Evolutionary conservation across 495 filamentous ascomycete genomes (phyloP), one percentile per base, ranked within the genome.

Genomic region (Lepraria neglecta): DNA sequence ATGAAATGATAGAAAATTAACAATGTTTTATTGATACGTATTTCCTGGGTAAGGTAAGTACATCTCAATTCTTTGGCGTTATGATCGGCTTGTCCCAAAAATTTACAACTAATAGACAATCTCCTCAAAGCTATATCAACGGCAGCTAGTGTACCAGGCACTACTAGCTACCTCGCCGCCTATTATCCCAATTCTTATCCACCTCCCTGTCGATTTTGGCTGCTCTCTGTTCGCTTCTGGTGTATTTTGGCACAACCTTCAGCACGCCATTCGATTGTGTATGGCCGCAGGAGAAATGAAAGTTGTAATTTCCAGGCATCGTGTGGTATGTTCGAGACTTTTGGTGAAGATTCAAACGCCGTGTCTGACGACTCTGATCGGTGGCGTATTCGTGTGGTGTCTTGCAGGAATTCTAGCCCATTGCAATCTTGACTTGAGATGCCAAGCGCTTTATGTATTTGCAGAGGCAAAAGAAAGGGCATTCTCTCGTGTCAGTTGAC

Each of bases 261-360:
- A 51, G 6, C 24, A 2, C 24, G 24, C 24, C 24, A 24, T 31
- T 10, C 31, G 58, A 59, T 6, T 59, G 40, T 27, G 6, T 6
- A 19, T 59, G 45, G 31, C 45, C 31, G 45, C 44, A 59, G 30
- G 9, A 27, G 57, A 59, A 59, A 45, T 17, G 14, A 19, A 42
- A 48, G 33, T 50, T 19, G 17, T 59, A 42, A 17, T 28, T 19
- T 42, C 24, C 2, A 51, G 48, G 17, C 48, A 51, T 30, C 17
- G 1, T 15, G 27, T 31, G 48, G 14, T 31, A 51, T 7, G 9
- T 1, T 42, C 15, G 3, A 42, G 38, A 42, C 38, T 15, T 10
- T 42, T 3, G 2, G 9, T 42, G 1, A 3, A 42, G 15, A 3
- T 12, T 30, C 1, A 17, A 9, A 4, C 1, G 48, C 28, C 48